Evolutionary conservation across 1,284 basidiomycete species (phyloP), one percentile per base, ranked within the genome.

Genomic region (Trichosporon coremiiforme): DNA sequence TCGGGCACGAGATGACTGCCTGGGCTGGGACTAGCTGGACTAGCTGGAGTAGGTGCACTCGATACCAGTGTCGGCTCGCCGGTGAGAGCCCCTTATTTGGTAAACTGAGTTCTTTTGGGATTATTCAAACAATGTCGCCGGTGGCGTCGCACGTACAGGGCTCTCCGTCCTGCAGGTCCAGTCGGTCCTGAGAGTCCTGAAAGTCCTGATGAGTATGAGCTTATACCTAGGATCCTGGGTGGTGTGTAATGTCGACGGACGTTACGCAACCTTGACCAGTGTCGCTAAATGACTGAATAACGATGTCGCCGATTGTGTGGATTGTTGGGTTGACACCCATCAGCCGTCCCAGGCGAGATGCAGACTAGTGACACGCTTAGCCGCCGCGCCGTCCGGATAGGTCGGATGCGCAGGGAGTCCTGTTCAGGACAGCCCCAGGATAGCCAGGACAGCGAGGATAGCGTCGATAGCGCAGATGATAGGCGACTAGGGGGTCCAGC

Each of bases 61-160:
- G 57, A 33, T 62, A 33, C 57, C 17, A n/a, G 31, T 17, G 57
- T 35, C 57, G 57, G 57, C 4, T n/a, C 29, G 31, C 57, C 10
- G 15, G 31, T 35, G 57, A 62, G 57, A 62, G 57, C 57, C 57
- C 55, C 33, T 62, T 33, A 62, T 62, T 62, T 62, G 57, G 57
- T 62, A 62, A 60, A 62, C 57, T 62, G 57, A 62, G 57, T 62
- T 62, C 57, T 62, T 62, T 62, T 62, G 57, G 57, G 57, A 62
- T 62, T 62, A 33, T 62, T 62, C 57, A 33, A 33, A 62, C 57
- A 62, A 35, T 62, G 57, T 62, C 57, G 57, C 57, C 57, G 57
- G 57, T 62, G 57, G 57, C 57, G 57, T 62, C 57, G 57, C 57
- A 62, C 57, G 57, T 33, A 62, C 57, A 62, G 57, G 57, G 57